Evolutionary conservation across 1,139 yeast genomes (phyloP), one percentile per base, ranked within the genome.

Genomic region (Neolecta irregularis): DNA sequence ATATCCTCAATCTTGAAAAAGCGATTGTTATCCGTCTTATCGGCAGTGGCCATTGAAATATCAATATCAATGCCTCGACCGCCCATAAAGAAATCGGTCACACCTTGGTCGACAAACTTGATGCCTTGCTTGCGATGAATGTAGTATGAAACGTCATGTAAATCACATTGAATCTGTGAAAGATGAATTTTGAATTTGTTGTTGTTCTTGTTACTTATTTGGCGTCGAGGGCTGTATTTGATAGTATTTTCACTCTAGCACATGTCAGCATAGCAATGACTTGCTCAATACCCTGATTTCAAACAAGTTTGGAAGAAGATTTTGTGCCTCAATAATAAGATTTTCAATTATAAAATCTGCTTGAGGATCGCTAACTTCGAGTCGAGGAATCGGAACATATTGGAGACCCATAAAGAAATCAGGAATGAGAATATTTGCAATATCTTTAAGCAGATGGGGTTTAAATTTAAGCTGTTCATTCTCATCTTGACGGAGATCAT

Each of bases 331-430:
- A 18, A 45, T 26, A 9, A 44, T 41, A 26, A 45, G 33, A 25
- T 45, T 45, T 32, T 45, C 48, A 7, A 45, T 36, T n/a, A 45
- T 44, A 9, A 41, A 44, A 24, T 45, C 48, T 18, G 44, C 39
- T 30, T 12, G 21, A 4, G 37, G 42, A 19, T 44, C 46, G 15
- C 34, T 31, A 22, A 41, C 41, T 28, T 45, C 48, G 33, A 45
- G 38, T 16, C 48, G 40, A 6, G 48, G 48, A 9, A 45, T 35
- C 6, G 48, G 48, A 5, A 45, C 40, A 21, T 43, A 44, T 15
- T 39, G 41, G 16, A 36, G 38, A 20, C 36, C 28, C 36, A 35
- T 38, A 26, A 43, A 29, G 6, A 40, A 23, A 16, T 37, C 35
- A 8, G 48, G 48, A 7, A 45, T 16, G 24, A 43, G 25, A 13